phyloP scores from a whole-genome alignment of 2,329 filamentous ascomycete genomes.

The Penicillium sp. region DNA sequence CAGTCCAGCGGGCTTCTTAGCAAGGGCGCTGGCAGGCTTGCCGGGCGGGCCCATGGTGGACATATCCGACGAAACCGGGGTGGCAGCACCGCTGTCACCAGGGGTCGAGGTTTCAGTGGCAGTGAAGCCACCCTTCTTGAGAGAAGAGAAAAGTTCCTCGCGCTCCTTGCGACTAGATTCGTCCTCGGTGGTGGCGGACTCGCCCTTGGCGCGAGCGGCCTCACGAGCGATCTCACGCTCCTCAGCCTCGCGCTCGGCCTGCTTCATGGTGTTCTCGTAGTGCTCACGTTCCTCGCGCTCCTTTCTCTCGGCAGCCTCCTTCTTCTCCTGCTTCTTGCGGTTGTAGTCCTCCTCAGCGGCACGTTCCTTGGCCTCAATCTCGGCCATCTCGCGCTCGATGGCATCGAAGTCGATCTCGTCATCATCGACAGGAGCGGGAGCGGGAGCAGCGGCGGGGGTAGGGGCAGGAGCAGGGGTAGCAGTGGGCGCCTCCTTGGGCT shows the following conservation, averaged over 20 bases:
- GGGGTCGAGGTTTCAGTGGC: conserved; percentile 45
- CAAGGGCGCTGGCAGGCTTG: conserved; percentile 58
- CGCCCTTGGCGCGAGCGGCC: conserved; percentile 42
- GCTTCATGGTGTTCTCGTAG: conserved; percentile 54
- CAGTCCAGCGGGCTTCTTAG: conserved; percentile 85
- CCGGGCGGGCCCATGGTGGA: conserved; percentile 53
- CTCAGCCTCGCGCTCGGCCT: conserved; percentile 53
- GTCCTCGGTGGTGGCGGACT: conserved; percentile 33
- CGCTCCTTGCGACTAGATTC: conserved; percentile 42
- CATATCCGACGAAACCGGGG: conserved; percentile 49
- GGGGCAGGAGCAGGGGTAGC: conserved; percentile 29
- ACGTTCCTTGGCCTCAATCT: conserved; percentile 51
- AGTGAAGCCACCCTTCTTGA: conserved; percentile 47
- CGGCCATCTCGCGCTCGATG: conserved; percentile 52
- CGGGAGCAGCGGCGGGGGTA: conserved; percentile 30
- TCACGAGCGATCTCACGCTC: conserved; percentile 50
- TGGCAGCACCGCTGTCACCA: conserved; percentile 50
- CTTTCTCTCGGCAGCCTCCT: conserved; percentile 55
- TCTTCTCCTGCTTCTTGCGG: conserved; percentile 80
- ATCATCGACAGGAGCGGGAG: conserved; percentile 33
- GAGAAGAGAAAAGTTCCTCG: conserved; percentile 45
- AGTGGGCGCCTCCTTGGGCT: conserved; percentile 22
- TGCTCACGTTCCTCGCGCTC: conserved; percentile 50
- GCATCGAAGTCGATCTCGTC: conserved; percentile 52
- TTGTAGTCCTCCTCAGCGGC: conserved; percentile 55